Conservation (phyloP, 148 eudicot species). For the Rhododendron vialii region DNA sequence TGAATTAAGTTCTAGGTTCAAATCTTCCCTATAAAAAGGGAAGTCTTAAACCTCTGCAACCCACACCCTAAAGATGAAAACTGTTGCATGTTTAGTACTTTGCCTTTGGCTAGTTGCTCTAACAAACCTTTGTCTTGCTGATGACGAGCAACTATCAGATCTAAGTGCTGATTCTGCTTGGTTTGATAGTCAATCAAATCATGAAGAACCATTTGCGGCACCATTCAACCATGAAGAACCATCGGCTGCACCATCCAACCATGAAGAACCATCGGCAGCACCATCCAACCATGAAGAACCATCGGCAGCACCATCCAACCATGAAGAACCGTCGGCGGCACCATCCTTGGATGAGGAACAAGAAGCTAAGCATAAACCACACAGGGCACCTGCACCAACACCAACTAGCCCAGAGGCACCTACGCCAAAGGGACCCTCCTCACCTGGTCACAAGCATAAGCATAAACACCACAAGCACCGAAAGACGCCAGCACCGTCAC, state of each 20-base stretch:
- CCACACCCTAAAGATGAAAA: no score
- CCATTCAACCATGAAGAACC: not conserved
- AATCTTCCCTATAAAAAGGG: not conserved
- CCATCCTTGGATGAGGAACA: not conserved
- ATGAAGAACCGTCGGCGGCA: not conserved
- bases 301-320: not conserved
- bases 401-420: not conserved
- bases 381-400: not conserved
- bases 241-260: not conserved
- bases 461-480: not conserved
- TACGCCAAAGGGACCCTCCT: not conserved
- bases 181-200: not conserved
- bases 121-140: not conserved
- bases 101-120: not conserved
- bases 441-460: not conserved
- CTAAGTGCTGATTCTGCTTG: not conserved
- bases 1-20: not conserved
- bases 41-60: not conserved
- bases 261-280: not conserved
- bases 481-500: not conserved
- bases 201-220: not conserved
- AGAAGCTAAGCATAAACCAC: not conserved
- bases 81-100: not conserved
- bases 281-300: not conserved
- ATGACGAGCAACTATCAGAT: not conserved